Percentiles rank a stretch among this genome's conserved stretches.
Evolutionary conservation across 176 grass and related monocot genomes (phyloP).

Genomic region (Phoenix dactylifera): DNA sequence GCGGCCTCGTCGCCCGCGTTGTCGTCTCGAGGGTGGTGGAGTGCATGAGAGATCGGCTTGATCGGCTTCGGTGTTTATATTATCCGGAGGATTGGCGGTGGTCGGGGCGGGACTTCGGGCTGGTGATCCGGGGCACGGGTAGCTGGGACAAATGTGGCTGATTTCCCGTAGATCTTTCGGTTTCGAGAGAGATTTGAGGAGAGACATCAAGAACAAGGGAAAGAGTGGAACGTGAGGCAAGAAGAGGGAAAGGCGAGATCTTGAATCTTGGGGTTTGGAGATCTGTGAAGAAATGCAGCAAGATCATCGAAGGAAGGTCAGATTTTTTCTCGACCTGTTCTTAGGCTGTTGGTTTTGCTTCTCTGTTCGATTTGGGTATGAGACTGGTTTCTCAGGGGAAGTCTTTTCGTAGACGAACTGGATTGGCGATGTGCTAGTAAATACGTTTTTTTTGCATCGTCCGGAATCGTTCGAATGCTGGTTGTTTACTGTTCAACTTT

Average conservation of each 20-base stretch:
- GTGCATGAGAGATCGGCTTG: conserved; percentile 22
- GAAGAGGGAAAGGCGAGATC: conserved; percentile 9
- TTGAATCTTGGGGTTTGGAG: conserved; percentile 23
- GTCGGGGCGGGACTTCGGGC: conserved; percentile 3
- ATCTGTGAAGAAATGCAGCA: conserved; percentile 77
- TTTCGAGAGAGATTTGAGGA: conserved; percentile 2
- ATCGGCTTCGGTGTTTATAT: conserved; percentile 1
- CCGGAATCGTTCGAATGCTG: too few species aligned
- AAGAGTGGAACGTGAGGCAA: conserved; percentile 3
- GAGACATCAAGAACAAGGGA: background rate
- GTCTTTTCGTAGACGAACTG: background rate
- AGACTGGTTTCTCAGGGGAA: background rate
- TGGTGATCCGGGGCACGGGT: conserved; percentile 10
- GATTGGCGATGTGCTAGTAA: background rate
- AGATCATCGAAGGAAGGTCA: conserved; percentile 89
- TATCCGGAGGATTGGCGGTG: conserved; percentile 11
- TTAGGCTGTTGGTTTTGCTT: conserved; percentile 1
- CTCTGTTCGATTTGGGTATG: conserved; percentile 5
- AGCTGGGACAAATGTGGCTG: conserved; percentile 37
- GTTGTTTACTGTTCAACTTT: too few species aligned
- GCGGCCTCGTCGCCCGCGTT: background rate
- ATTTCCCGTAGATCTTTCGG: conserved; percentile 4
- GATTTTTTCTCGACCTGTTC: conserved; percentile 21
- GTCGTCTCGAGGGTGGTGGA: conserved; percentile 1
- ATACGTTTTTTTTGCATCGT: too few species aligned